Base-by-base conservation (phyloP, 2,329 filamentous ascomycete genomes). In the Setomelanomma holmii region DNA sequence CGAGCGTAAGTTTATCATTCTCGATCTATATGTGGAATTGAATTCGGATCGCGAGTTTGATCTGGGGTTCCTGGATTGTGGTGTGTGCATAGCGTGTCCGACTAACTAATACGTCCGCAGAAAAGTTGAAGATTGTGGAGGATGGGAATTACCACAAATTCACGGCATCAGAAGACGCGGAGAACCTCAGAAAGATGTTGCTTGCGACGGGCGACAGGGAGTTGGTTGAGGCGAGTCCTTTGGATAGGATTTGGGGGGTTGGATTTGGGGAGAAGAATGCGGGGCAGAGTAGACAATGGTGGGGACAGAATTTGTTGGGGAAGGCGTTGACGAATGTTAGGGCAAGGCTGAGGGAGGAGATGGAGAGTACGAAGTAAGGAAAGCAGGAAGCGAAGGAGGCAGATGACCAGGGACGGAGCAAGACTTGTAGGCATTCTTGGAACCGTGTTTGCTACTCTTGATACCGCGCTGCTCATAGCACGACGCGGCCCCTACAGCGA, bases 231-330 rank as follows among this genome's bases (percentile, higher is more conserved):
- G 75, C 76, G 4, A 73, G 69, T 22, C 83, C 86, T 10, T 77
- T 70, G 51, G 87, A 90, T 74, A 66, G 78, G 4, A 81, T 89
- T 47, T 90, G 87, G 88, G 87, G 87, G 1, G 76, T 90, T 40
- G 87, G 88, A 5, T 88, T 84, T 61, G 74, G 64, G 2, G 82
- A 79, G 6, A 75, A 72, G 16, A 74, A 80, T 62, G 86, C 86
- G 2, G 77, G 74, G 49, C 56, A 21, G 1, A 78, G 79, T 43
- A 78, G 80, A 41, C 66, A 73, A 16, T 59, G 69, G 3, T 90
- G 87, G 88, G 87, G 87, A 0, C 51, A 82, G 73, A 90, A 90
- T 72, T 65, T 89, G 51, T 68, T 90, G 40, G 87, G 87, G 0
- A 83, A 83, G 73, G 85, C 81, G 20, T 69, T 89, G 67, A 84